A percentile compares a stretch with the other conserved stretches of the same genome.
Conservation (phyloP, 1,139 yeast genomes). For the Citeromyces hawaiiensis region DNA sequence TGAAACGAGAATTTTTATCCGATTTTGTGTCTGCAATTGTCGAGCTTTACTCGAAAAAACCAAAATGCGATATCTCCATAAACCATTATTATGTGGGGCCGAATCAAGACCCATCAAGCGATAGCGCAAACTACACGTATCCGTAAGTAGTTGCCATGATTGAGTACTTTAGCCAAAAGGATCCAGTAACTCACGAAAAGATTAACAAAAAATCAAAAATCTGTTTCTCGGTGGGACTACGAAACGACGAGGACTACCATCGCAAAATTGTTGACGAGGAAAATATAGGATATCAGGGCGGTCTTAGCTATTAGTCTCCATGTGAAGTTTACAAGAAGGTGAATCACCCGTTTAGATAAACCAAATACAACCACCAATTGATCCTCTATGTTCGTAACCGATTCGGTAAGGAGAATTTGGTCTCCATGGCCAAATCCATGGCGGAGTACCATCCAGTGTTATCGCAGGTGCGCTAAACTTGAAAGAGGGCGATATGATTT, state of each 20-base stretch:
- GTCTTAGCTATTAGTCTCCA: slow-evolving; percentile 45
- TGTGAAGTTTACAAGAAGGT: slow-evolving; percentile 73
- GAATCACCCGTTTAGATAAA: slow-evolving; percentile 67
- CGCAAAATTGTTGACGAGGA: slow-evolving; percentile 5
- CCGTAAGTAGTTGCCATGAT: slow-evolving; percentile 45
- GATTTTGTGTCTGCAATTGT: no score
- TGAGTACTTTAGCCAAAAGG: slow-evolving; percentile 24
- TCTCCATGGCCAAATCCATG: slow-evolving; percentile 79
- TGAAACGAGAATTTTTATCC: no score
- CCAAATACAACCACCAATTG: slow-evolving; percentile 80
- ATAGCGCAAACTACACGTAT: slow-evolving; percentile 21
- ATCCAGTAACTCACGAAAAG: slow-evolving; percentile 28
- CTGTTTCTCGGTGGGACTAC: slow-evolving; percentile 40
- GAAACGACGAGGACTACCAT: slow-evolving; percentile 22
- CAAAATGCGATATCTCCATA: slow-evolving; percentile 32
- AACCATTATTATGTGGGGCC: slow-evolving; percentile 52
- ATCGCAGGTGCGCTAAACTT: slow-evolving; percentile 85
- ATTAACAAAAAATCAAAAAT: slow-evolving; percentile 29
- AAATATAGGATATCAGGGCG: slow-evolving; percentile 11
- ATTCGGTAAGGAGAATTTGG: slow-evolving; percentile 57
- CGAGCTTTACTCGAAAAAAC: slow-evolving; percentile 5
- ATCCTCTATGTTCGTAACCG: slow-evolving; percentile 61
- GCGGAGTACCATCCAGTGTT: slow-evolving; percentile 79
- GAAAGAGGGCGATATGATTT: slow-evolving; percentile 81
- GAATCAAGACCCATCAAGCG: slow-evolving; percentile 18